Conservation (phyloP, 768 basidiomycete genomes). For the Tephrocybe sp. region DNA sequence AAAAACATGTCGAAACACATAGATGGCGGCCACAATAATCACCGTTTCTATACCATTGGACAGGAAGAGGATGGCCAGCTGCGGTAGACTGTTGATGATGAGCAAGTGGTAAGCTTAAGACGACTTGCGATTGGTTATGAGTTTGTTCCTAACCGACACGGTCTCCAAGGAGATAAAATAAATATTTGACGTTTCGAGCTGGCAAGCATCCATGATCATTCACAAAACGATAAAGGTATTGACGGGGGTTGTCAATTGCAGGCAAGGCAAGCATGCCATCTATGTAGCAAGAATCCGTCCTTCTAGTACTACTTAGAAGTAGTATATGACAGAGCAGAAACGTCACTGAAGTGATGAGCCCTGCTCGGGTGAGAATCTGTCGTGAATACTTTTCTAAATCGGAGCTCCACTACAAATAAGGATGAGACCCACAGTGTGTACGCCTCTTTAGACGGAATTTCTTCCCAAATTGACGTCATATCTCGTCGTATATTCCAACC, state of each 20-base stretch:
- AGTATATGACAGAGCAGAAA: too few species aligned
- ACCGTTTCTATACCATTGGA: not conserved
- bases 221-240: not conserved
- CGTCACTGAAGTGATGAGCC: too few species aligned
- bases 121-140: not conserved
- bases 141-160: not conserved
- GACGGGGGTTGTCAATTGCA: not conserved
- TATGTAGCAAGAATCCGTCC: too few species aligned
- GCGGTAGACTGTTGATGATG: not conserved
- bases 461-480: too few species aligned
- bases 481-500: too few species aligned
- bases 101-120: not conserved
- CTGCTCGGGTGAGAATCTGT: too few species aligned
- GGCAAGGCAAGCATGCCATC: too few species aligned
- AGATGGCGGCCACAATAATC: not conserved
- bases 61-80: not conserved
- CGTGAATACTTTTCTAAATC: too few species aligned
- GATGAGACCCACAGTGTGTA: too few species aligned
- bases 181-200: conserved; percentile 1
- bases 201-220: conserved; percentile 1
- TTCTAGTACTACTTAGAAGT: too few species aligned
- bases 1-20: not conserved
- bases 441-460: too few species aligned
- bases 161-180: conserved; percentile 3
- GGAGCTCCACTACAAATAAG: too few species aligned